phyloP scores from a whole-genome alignment of 2,329 filamentous ascomycete genomes.

The Aureobasidium mangrovei region DNA sequence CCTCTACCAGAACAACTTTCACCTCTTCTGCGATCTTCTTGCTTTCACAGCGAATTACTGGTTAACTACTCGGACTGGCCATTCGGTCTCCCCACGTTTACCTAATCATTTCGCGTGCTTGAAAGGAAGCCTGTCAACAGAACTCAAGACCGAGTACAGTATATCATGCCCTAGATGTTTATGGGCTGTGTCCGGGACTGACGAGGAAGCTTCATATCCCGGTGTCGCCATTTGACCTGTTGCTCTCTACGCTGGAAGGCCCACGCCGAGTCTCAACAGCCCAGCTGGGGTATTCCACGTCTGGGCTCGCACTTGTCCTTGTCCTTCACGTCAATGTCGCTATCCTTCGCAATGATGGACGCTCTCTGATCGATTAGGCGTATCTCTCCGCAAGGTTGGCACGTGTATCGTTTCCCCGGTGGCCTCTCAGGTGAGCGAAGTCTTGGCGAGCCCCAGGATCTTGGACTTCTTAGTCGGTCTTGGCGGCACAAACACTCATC shows the following conservation, averaged over 20 bases:
- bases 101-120: conserved; percentile 3
- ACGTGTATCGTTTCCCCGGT: background rate
- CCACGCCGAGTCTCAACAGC: background rate
- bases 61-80: conserved; percentile 1
- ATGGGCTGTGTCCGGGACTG: too few relatives aligned
- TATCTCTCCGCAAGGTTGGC: conserved; percentile 1
- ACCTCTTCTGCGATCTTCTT: background rate
- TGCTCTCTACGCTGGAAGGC: background rate
- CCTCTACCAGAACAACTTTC: background rate
- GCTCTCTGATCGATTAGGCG: background rate
- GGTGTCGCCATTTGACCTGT: too few relatives aligned
- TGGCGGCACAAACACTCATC: too few relatives aligned
- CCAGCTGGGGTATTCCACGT: background rate
- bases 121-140: background rate
- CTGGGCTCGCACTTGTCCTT: conserved; percentile 7
- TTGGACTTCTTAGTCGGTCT: background rate
- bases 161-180: too few relatives aligned
- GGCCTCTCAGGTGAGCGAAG: background rate
- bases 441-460: background rate
- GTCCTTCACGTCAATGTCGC: background rate
- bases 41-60: background rate
- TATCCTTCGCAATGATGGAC: background rate
- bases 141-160: background rate
- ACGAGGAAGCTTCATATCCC: background rate
- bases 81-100: background rate